A percentile compares a stretch with the other conserved stretches of the same genome.
Evolutionary conservation across 306 rosid species (phyloP).

Genomic region (Lathyrus oleraceus): DNA sequence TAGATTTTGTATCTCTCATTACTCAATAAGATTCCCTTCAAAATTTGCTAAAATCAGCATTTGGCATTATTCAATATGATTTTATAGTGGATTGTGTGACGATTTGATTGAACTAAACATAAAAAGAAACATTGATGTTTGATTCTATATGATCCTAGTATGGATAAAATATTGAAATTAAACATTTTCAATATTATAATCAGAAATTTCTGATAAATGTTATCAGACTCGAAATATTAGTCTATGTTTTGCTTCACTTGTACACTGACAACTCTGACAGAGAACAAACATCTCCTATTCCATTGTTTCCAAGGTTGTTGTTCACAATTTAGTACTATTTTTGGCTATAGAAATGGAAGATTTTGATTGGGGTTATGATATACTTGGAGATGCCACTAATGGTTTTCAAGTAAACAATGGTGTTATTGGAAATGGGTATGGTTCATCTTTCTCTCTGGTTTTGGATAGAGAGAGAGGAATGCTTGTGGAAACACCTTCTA

Average conservation of each 20-base stretch:
- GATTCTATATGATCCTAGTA: conserved; percentile 28
- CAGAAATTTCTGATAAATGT: too few species aligned
- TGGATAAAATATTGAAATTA: conserved; percentile 2
- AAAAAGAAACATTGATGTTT: neutral
- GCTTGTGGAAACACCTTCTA: conserved; percentile 63
- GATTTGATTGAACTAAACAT: neutral
- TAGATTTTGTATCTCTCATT: conserved; percentile 15
- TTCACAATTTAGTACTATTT: neutral
- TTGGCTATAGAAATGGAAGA: conserved; percentile 51
- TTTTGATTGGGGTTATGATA: conserved; percentile 44
- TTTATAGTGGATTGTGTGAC: conserved; percentile 12
- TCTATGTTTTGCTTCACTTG: neutral
- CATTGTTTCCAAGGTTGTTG: conserved; percentile 32
- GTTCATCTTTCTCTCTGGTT: conserved; percentile 58
- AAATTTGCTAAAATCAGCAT: conserved; percentile 34
- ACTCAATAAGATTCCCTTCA: conserved; percentile 34
- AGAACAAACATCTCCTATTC: conserved; percentile 22
- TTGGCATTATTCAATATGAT: conserved; percentile 31
- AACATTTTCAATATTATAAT: neutral
- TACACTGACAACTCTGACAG: conserved; percentile 34
- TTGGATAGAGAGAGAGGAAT: conserved; percentile 59
- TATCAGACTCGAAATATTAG: too few species aligned
- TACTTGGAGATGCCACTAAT: conserved; percentile 31
- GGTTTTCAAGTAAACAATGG: conserved; percentile 42
- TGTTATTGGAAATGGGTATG: conserved; percentile 42